Evolutionary conservation across 2,329 filamentous ascomycete species (phyloP), one percentile per base, ranked within the genome.

Genomic region (Xylariales sp.): DNA sequence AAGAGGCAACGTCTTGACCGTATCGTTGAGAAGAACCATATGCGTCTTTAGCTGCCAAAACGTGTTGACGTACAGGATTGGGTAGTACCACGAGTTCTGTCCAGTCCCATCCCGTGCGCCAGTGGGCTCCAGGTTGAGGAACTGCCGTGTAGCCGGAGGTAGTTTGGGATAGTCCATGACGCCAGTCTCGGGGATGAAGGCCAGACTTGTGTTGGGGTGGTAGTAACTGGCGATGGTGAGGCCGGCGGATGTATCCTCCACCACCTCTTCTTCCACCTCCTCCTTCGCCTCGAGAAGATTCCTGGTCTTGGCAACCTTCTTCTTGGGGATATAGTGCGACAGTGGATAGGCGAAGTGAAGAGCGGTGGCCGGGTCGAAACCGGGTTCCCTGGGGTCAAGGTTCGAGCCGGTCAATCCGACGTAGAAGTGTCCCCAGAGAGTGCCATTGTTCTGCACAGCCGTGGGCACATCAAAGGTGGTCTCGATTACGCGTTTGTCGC

Each of bases 1-100:
- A 45, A 97, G 69, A 3, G 90, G 88, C 18, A 95, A 69, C 16
- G 78, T 80, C 53, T 80, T 83, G 51, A 95, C 86, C 0, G 93
- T 97, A 13, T 88, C 84, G 60, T 98, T 98, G 35, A 98, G 70
- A 49, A 90, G 75, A 16, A 76, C 88, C 91, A 97, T 97, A 52
- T 97, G 88, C 46, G 76, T 83, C 57, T 78, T 87, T 47, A 98
- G 74, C 64, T 97, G 91, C 93, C 93, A 98, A 65, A 98, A 98
- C 4, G 85, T 94, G 66, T 98, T 98, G 57, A 93, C 71, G 59
- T 88, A 98, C 27, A 97, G 66, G 30, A 96, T 78, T 5, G 93
- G 93, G 56, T 80, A 83, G 51, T 97, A 98, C 90, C 90, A 98
- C 44, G 84, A 83, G 63, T 97, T 88, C 63, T 90, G 78, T 25